Evolutionary conservation across 2,329 filamentous ascomycete genomes (phyloP), one percentile per base, ranked within the genome.

Genomic region (Fusarium caatingaense): DNA sequence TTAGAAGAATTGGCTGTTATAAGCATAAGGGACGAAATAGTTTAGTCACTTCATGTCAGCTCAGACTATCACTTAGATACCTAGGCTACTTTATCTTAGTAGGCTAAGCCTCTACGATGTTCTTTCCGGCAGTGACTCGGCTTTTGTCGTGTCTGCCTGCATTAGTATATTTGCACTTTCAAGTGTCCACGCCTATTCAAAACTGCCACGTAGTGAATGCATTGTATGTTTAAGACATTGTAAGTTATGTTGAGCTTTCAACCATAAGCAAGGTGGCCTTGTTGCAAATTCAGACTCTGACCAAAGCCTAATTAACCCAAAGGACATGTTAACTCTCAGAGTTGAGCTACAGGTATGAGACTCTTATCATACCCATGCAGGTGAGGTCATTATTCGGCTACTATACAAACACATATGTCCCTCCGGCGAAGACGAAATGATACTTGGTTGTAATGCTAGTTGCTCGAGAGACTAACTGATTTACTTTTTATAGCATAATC

Each of bases 121-220:
- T 44, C 41, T 23, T 44, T 44, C 21, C 41, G 8, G 13, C 15
- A 23, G 9, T 18, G 41, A 16, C 41, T 37, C 10, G 18, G 5
- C 34, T 37, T n/a, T 37, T 11, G 34, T 37, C 34, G 18, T 44
- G 37, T 51, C 18, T 23, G 23, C 34, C 18, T 23, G 23, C 34
- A 37, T 20, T 41, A 18, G 23, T 28, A 44, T 44, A 53, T 53
- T 41, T 53, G 49, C 49, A 53, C 54, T 54, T 61, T 56, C 49
- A 45, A 18, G 25, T 27, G 44, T 54, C 47, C 56, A 20, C 46
- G 16, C 57, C 40, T 25, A 27, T 58, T 5, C 11, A 20, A 18
- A 23, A 47, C 32, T 30, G 62, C 51, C 46, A 64, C 61, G 61
- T 64, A 56, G 30, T 30, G 2, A 30, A 12, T 20, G 15, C n/a